Conservation (phyloP, 208 protist species). For the Acanthamoeba lenticulata region DNA sequence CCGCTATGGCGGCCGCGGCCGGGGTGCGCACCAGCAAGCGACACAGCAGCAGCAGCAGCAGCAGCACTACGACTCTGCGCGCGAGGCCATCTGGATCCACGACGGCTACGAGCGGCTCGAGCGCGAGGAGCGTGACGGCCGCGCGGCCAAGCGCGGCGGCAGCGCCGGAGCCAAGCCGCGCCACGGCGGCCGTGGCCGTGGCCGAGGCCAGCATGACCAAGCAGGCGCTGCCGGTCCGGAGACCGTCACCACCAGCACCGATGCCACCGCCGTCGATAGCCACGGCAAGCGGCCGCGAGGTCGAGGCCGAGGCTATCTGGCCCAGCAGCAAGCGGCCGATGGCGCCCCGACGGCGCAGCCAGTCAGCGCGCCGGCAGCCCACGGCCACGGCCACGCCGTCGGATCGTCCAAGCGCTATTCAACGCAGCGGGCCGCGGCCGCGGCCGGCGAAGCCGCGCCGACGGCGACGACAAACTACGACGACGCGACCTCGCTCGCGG, state of each 20-base stretch:
- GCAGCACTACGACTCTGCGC: background rate
- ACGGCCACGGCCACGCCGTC: background rate
- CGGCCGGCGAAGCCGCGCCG: no score
- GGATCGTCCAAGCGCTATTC: background rate
- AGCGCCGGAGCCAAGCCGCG: background rate
- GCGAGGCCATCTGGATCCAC: background rate
- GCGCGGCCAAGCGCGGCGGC: background rate
- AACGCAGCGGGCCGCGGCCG: background rate
- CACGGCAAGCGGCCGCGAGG: background rate
- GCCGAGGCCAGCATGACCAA: background rate
- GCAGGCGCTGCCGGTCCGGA: background rate
- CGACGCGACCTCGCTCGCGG: background rate
- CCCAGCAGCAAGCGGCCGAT: no score
- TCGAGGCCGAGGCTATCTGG: background rate
- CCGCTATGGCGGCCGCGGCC: background rate
- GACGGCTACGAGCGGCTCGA: constrained; percentile 10
- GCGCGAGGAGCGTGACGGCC: background rate
- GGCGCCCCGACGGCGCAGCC: background rate
- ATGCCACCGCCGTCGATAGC: no score
- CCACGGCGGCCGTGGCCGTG: no score
- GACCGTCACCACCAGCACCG: no score
- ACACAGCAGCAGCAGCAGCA: background rate
- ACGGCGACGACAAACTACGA: no score
- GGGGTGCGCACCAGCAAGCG: background rate
- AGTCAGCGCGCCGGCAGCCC: background rate